phyloP scores from a whole-genome alignment of 73 alveolate genomes.

The Stentor roeselii region DNA sequence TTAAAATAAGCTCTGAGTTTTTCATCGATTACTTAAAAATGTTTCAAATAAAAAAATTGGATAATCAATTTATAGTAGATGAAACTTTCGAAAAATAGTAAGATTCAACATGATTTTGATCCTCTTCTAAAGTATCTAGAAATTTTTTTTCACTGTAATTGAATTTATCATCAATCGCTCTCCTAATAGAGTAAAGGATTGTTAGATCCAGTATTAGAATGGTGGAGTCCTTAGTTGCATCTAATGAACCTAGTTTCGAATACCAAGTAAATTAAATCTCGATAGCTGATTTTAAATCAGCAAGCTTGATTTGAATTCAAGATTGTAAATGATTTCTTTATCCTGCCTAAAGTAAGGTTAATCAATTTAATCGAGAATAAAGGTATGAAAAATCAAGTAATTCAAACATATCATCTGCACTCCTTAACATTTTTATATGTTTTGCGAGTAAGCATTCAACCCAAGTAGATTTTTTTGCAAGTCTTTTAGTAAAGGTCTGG shows the following conservation, averaged over 20 bases:
- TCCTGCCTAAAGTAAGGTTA: neutral
- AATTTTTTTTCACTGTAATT: constrained; percentile 5
- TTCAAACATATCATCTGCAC: constrained; percentile 33
- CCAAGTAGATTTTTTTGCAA: constrained; percentile 31
- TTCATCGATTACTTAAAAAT: no score
- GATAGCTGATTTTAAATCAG: no score
- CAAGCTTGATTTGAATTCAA: neutral
- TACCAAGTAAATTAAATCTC: neutral
- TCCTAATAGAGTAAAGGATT: neutral
- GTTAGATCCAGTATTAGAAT: neutral
- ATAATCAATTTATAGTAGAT: no score
- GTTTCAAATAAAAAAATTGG: no score
- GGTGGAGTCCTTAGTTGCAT: neutral
- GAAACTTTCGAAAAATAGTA: no score
- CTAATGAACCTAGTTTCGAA: neutral
- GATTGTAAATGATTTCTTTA: neutral
- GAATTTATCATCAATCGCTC: neutral
- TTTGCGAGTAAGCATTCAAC: constrained; percentile 58
- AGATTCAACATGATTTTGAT: no score
- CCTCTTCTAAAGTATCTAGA: no score
- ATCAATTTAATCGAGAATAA: neutral
- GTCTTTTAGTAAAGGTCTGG: neutral
- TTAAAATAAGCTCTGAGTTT: no score
- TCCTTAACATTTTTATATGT: constrained; percentile 47
- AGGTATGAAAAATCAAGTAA: neutral